Evolutionary conservation across 2,329 filamentous ascomycete genomes (phyloP).

Genomic region (Colletotrichum sp.): DNA sequence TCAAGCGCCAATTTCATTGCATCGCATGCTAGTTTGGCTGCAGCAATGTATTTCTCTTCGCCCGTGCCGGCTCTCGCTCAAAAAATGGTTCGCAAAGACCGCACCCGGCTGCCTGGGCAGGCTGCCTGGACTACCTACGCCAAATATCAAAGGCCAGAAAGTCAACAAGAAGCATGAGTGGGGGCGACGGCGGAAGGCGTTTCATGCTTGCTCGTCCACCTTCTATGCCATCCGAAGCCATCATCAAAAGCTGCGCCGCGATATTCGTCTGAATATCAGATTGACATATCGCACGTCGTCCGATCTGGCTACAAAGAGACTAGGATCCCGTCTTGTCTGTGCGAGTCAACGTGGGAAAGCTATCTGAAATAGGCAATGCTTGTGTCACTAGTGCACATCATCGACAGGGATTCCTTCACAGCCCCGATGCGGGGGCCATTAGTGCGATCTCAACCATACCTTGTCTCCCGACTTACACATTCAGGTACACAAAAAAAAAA

Average conservation of each 20-base stretch:
- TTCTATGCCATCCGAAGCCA: background rate
- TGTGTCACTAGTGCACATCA: background rate
- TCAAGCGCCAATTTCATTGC: background rate
- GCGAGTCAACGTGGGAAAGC: background rate
- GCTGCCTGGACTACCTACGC: background rate
- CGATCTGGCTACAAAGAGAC: background rate
- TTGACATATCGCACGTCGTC: background rate
- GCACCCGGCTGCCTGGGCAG: too few relatives aligned
- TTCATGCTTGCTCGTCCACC: background rate
- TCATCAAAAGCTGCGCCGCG: background rate
- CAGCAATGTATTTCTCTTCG: background rate
- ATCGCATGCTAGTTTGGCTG: background rate
- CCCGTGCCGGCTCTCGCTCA: background rate
- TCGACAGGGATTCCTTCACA: background rate
- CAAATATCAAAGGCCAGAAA: background rate
- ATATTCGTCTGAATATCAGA: background rate
- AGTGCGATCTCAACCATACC: background rate
- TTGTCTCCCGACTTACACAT: background rate
- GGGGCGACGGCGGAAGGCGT: background rate
- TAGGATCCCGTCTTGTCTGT: background rate
- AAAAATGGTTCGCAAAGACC: background rate
- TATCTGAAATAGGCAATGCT: background rate
- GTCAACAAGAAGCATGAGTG: background rate
- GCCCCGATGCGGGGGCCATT: background rate
- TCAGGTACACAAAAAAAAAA: background rate